Percentiles rank a stretch among this genome's conserved stretches.
These are phyloP conservation scores for Rhodotorula sp. DNA, from an alignment of 1,284 basidiomycete species.

Conservation along the genomic window DNA sequence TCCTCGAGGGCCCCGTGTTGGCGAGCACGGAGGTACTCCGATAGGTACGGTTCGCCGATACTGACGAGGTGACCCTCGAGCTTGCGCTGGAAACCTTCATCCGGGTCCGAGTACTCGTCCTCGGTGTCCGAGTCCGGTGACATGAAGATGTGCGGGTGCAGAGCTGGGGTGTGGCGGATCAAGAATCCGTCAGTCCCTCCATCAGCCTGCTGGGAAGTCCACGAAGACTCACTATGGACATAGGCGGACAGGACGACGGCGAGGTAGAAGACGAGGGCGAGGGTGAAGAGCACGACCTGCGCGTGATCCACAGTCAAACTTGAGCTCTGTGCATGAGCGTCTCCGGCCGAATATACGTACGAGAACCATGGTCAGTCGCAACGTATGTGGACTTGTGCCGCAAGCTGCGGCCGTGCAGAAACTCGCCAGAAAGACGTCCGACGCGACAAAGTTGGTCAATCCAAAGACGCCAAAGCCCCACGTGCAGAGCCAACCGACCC, in stretches of 20 bases:
- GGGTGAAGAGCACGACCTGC: constrained; percentile 22
- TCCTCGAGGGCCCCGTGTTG: constrained; percentile 48
- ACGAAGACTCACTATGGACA: constrained; percentile 7
- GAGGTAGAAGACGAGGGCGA: constrained; percentile 26
- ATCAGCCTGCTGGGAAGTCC: background rate
- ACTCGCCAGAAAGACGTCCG: constrained; percentile 13
- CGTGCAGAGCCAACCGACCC: constrained; percentile 21
- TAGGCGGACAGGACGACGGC: constrained; percentile 21
- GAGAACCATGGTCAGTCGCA: constrained; percentile 10
- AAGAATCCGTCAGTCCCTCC: background rate
- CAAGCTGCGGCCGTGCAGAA: constrained; percentile 16
- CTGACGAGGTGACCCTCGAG: constrained; percentile 1
- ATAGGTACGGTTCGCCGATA: background rate
- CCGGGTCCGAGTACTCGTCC: constrained; percentile 27
- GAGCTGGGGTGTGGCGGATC: background rate
- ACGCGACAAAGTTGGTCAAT: background rate
- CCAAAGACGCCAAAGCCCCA: constrained; percentile 26
- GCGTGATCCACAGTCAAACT: background rate
- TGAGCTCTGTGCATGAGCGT: background rate
- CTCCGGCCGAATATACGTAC: background rate
- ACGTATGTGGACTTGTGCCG: background rate
- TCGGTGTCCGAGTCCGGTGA: constrained; percentile 24
- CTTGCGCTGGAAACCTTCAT: background rate
- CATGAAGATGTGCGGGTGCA: constrained; percentile 28
- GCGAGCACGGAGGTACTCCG: background rate